Base-by-base conservation (phyloP, 2,329 filamentous ascomycete genomes). In the Fusarium nygamai region DNA sequence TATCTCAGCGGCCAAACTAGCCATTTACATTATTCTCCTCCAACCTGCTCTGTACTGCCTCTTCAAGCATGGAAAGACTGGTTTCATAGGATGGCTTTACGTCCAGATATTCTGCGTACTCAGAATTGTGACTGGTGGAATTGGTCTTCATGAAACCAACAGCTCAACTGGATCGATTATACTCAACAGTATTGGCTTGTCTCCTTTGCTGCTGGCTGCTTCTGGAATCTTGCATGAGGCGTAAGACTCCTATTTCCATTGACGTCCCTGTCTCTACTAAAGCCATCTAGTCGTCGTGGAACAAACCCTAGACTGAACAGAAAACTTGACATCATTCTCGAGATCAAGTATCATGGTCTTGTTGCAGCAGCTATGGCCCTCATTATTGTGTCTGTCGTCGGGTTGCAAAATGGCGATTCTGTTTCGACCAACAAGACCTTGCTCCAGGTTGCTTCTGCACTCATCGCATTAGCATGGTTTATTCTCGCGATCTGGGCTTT, bases 151-250 rank as follows among this genome's bases (percentile, higher is more conserved):
- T 1, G 46, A 47, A 16, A 16, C 64, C 12, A 53, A 12, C 24
- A 46, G 29, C 14, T 68, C 65, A 20, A 68, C 65, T 16, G 64
- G 53, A 10, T 44, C 33, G 3, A 29, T 68, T 41, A 39, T 68
- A 8, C 63, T 68, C 7, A 68, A 53, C 39, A 68, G 65, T 11
- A 68, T 68, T 27, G 65, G 65, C 1, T 64, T 68, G 4, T 68
- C 65, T 6, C 65, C 65, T 17, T 20, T 68, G 29, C 11, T 68
- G 3, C 13, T 68, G 14, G 65, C 65, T 4, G 47, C 63, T 7
- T 68, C 65, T 47, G 65, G 65, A 12, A 68, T 68, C 19, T n/a
- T 68, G 16, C 65, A 68, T 4, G 65, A 68, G 14, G 65, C 64
- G 65, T 68, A 22, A 36, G 64, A 34, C 43, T 24, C 43, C 16